Base-by-base conservation (phyloP, 2,329 filamentous ascomycete species). In the Monilinia laxa region DNA sequence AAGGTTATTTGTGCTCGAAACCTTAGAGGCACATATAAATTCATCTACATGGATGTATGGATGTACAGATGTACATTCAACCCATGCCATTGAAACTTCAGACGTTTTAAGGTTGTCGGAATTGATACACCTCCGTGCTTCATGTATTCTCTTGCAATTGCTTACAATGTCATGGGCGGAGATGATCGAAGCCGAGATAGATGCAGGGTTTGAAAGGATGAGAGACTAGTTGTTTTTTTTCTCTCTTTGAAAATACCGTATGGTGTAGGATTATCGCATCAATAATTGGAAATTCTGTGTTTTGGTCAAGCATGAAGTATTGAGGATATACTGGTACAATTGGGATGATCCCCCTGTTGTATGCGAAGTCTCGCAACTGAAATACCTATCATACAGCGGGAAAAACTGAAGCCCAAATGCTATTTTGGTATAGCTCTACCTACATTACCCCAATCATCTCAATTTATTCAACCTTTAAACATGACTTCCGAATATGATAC, bases 61-160 rank as follows among this genome's bases (percentile, higher is more conserved):
- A 35, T 35, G 31, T 49, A 35, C 28, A 16, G 20, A 3, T n/a
- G 42, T 23, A 38, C 4, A 38, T 51, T 51, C 16, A 20, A 51
- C 31, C 58, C 58, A 51, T 25, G 45, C 20, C 6, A 51, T 60
- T 51, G 72, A 73, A 73, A 73, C 72, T 58, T 54, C 60, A 55
- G 56, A 65, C 35, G 71, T 72, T 73, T 73, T 65, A 68, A 16
- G 49, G 28, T 6, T 62, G 71, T 73, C 56, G 62, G 68, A 60
- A 57, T 58, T 70, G 70, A 72, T 54, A 71, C 71, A 67, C 67
- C 67, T 68, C 67, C 67, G 68, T 73, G 72, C 70, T 67, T 71
- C 72, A 73, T 59, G 18, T 42, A 49, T 63, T 70, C 67, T 68
- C 70, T 71, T 67, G 28, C 28, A 28, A 28, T 28, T 28, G 54